These are phyloP conservation scores for Oxytropis ochrocephala DNA, from an alignment of 306 rosid genomes.

Conservation along the genomic window DNA sequence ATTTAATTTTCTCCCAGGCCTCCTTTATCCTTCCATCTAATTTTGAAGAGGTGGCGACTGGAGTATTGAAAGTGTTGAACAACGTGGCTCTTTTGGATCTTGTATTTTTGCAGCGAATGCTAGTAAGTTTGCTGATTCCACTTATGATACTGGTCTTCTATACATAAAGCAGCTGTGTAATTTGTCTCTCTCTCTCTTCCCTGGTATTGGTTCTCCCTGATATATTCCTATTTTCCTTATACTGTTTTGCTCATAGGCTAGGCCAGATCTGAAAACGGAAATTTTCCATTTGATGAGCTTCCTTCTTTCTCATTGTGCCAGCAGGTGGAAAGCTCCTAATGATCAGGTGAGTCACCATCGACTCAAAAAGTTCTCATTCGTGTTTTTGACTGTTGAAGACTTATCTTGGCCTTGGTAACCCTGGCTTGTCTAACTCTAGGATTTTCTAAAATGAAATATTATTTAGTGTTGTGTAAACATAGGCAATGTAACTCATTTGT, in stretches of 20 bases:
- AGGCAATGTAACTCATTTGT: background rate
- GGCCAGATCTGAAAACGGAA: constrained; percentile 95
- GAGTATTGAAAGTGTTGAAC: constrained; percentile 93
- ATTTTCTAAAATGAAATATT: background rate
- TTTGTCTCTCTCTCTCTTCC: background rate
- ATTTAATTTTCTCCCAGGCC: constrained; percentile 46
- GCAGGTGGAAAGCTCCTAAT: constrained; percentile 79
- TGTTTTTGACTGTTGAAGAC: constrained; percentile 2
- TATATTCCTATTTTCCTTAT: constrained; percentile 10
- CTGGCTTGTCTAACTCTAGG: background rate
- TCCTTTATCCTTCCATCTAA: constrained; percentile 84
- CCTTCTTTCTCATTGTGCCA: constrained; percentile 84
- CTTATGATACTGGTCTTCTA: no score
- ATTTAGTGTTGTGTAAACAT: background rate
- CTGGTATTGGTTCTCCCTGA: background rate
- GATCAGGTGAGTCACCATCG: constrained; percentile 60
- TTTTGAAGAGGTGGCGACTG: constrained; percentile 97
- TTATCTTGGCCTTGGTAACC: constrained; percentile 1
- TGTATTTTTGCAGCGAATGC: constrained; percentile 82
- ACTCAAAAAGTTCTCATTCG: background rate
- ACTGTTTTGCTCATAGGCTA: constrained; percentile 53
- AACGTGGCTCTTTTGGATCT: constrained; percentile 91
- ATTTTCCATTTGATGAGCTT: constrained; percentile 94
- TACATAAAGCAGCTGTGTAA: constrained; percentile 1
- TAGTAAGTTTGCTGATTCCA: constrained; percentile 46